Evolutionary conservation across 2,329 filamentous ascomycete species (phyloP), one percentile per base, ranked within the genome.

Genomic region (Cladosporium velox): DNA sequence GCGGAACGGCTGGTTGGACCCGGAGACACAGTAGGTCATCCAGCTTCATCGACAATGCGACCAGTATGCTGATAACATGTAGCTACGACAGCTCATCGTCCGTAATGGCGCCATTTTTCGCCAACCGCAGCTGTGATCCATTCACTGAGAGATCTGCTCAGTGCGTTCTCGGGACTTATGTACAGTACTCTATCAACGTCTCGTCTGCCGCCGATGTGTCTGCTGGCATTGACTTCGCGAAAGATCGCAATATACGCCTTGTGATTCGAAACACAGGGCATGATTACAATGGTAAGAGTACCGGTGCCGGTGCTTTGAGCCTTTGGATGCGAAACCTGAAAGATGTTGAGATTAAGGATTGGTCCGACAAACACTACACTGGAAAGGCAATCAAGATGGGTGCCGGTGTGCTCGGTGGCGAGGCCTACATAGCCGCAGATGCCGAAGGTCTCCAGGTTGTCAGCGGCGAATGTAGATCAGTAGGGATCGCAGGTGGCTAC

Each of bases 401-500:
- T 2, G 82, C 86, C 4, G 87, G 87, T 44, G 79, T 87, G 0
- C 78, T 82, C 61, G 84, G 85, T 69, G 78, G 73, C 28, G 80
- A 85, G 6, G 74, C 84, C 0, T 84, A 87, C 67, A 71, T 77
- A 0, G 76, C 79, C 11, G 80, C 85, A 0, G 76, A 83, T 60
- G 70, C 77, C 1, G 71, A 79, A 65, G 80, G 83, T 58, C 75
- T 85, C 18, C 80, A 80, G 1, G 77, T 88, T 4, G 83, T 90
- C 0, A 85, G 83, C 0, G 87, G 87, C 2, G 81, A 81, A 2
- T 82, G 81, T 44, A 82, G 81, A 0, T 84, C 82, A 0, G 86
- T 89, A 5, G 87, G 86, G 1, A 70, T 86, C 8, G 83, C 84
- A 0, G 88, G 87, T 18, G 87, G 87, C 1, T 90, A 85, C 70